Conservation (phyloP, 2,329 filamentous ascomycete genomes). For the Aspergillus melleus region DNA sequence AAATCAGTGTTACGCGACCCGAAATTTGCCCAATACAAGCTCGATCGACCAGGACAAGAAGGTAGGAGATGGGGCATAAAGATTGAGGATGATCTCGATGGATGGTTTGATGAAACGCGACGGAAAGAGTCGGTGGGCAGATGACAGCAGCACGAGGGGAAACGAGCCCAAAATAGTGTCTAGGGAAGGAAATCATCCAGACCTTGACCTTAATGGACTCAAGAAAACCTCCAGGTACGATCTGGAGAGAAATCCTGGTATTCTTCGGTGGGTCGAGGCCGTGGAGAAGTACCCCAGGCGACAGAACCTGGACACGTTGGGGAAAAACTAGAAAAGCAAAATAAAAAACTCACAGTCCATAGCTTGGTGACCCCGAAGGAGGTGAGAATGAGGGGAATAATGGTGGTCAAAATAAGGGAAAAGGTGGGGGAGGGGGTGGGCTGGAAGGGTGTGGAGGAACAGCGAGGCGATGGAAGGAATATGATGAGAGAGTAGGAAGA, state of each 20-base stretch:
- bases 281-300: slow-evolving; percentile 41
- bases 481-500: slow-evolving; percentile 38
- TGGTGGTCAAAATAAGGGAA: slow-evolving; percentile 29
- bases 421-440: slow-evolving; percentile 18
- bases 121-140: slow-evolving; percentile 22
- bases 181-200: slow-evolving; percentile 18
- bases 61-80: slow-evolving; percentile 36
- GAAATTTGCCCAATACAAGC: slow-evolving; percentile 24
- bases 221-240: slow-evolving; percentile 17
- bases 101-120: slow-evolving; percentile 38
- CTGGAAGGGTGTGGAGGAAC: slow-evolving; percentile 32
- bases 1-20: slow-evolving; percentile 37
- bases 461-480: slow-evolving; percentile 31
- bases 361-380: slow-evolving; percentile 50
- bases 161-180: slow-evolving; percentile 23
- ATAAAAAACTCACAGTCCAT: slow-evolving; percentile 60
- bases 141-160: slow-evolving; percentile 21
- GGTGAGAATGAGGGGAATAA: slow-evolving; percentile 34
- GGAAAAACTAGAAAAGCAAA: slow-evolving; percentile 30
- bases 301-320: slow-evolving; percentile 32
- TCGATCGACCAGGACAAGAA: slow-evolving; percentile 22
- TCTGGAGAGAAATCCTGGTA: slow-evolving; percentile 24
- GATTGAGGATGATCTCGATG: slow-evolving; percentile 38
- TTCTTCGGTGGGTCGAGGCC: slow-evolving; percentile 41
- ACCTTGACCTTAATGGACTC: slow-evolving; percentile 14